A percentile compares a stretch with the other conserved stretches of the same genome.
Evolutionary conservation across 345 rosid genomes (phyloP).

Genomic region (Nasturtium officinale): DNA sequence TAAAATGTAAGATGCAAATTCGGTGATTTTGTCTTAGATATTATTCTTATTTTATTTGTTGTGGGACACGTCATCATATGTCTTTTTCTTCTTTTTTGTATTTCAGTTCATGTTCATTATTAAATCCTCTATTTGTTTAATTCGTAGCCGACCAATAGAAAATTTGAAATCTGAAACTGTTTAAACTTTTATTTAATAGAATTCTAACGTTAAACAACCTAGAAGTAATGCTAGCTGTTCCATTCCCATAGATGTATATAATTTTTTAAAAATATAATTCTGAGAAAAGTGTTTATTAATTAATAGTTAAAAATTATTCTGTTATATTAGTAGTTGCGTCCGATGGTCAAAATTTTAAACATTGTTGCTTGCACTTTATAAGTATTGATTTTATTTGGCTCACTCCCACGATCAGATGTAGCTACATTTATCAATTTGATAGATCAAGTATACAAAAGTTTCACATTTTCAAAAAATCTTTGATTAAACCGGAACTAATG

Average conservation of each 20-base stretch:
- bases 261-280: neutral
- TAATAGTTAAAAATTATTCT: too few relatives aligned
- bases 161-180: neutral
- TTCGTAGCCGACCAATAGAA: neutral
- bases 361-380: neutral
- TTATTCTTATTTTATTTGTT: neutral
- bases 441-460: neutral
- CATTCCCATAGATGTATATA: neutral
- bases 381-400: neutral
- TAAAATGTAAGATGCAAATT: neutral
- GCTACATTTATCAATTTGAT: neutral
- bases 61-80: neutral
- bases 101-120: neutral
- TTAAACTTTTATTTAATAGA: neutral
- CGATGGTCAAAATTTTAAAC: neutral
- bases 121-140: neutral
- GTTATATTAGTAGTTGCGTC: neutral
- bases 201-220: neutral
- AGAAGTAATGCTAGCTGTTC: neutral
- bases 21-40: slow-evolving; percentile 1
- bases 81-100: neutral
- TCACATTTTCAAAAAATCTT: neutral
- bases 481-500: slow-evolving; percentile 9
- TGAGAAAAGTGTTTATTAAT: neutral
- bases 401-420: neutral